Base-by-base conservation (phyloP, 1,284 basidiomycete genomes). In the Leccinum fallax region DNA sequence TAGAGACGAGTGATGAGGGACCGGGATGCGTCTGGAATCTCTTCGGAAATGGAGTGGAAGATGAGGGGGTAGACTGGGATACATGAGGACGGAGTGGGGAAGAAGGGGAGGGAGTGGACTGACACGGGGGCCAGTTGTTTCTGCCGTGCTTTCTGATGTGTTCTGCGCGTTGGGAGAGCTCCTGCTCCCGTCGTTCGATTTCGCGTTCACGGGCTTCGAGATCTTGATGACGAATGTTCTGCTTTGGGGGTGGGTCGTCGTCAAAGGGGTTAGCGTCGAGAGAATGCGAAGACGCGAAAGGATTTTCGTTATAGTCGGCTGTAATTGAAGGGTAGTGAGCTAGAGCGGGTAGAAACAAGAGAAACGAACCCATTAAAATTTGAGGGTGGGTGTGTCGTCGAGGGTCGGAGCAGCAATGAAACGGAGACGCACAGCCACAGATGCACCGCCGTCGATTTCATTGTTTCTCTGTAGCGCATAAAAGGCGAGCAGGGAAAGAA, bases 111-210 rank as follows among this genome's bases (percentile, higher is more conserved):
- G 15, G 11, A 8, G 5, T 19, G 3, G 4, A 81, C 87, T 69
- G 65, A 92, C 92, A 94, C 21, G 86, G 86, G 21, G 94, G 94
- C 88, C 92, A 97, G 76, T 97, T 97, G 75, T 92, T 95, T 66
- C 88, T 86, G 46, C 94, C 94, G 73, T 92, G 87, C 63, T 79
- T 84, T 68, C 90, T 84, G 63, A 96, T 86, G 69, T 92, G 83
- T 51, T 94, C 90, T 19, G 85, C 81, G 70, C 84, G 86, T 67
- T 83, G 79, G 63, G 76, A 82, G 58, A 95, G 81, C 62, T 93
- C 89, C 34, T 81, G 77, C 74, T 95, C 93, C 66, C 93, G 80
- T 64, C 87, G 81, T 70, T 88, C 87, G n/a, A 96, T 80, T 69
- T 95, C 93, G 55, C 81, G 82, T 77, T 95, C 94, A 57, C 93